These are phyloP conservation scores for Phyllosticta citribraziliensis DNA, from an alignment of 2,329 filamentous ascomycete species.

Conservation along the genomic window DNA sequence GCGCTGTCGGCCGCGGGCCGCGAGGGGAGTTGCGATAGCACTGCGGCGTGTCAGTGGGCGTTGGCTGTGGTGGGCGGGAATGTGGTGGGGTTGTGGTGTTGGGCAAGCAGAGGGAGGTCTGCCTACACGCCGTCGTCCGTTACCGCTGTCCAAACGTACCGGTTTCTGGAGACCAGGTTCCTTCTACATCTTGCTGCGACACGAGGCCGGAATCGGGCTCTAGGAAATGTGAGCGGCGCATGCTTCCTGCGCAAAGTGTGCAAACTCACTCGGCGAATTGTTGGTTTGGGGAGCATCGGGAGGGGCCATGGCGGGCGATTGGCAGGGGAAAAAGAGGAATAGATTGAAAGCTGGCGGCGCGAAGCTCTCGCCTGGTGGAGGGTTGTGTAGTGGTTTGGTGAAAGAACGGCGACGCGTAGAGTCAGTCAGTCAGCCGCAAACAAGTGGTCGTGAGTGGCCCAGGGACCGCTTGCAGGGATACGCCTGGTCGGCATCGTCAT, in stretches of 20 bases:
- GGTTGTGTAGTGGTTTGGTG: background rate
- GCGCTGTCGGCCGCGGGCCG: constrained; percentile 49
- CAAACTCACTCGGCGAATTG: constrained; percentile 23
- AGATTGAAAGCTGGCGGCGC: background rate
- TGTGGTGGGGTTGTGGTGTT: background rate
- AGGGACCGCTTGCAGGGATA: background rate
- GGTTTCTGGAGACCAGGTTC: constrained; percentile 34
- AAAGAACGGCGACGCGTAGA: background rate
- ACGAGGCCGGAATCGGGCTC: constrained; percentile 27
- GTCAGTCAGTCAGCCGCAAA: background rate
- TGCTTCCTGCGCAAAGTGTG: background rate
- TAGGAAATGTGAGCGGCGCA: constrained; percentile 10
- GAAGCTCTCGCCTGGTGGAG: background rate
- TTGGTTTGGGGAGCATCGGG: constrained; percentile 34
- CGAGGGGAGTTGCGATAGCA: constrained; percentile 53
- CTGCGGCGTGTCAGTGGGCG: constrained; percentile 27
- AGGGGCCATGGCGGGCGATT: constrained; percentile 7
- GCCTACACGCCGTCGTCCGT: constrained; percentile 3
- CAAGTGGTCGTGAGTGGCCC: background rate
- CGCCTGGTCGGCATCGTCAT: background rate
- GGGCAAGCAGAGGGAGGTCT: constrained; percentile 1
- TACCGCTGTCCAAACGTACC: constrained; percentile 28
- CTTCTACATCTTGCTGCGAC: constrained; percentile 17
- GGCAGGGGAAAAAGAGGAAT: background rate
- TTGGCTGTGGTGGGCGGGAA: background rate